Base-by-base conservation (phyloP, 805 yeast genomes). In the Nakazawaea siamensis region DNA sequence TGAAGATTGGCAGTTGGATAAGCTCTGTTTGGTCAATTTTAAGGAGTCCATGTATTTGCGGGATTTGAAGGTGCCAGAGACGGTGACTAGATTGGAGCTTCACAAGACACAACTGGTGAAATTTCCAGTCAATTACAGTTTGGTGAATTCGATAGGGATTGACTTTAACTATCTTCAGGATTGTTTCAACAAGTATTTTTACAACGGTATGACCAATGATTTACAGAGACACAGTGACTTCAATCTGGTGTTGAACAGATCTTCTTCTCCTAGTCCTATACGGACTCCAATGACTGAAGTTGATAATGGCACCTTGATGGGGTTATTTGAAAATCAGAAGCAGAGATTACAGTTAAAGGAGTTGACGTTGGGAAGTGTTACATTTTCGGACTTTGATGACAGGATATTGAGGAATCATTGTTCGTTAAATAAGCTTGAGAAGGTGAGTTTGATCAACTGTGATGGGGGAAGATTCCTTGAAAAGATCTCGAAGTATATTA, bases 101-200 rank as follows among this genome's bases (percentile, higher is more conserved):
- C 36, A 39, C 19, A 40, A 41, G 26, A 29, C 25, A 3, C 26
- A 19, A 20, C 38, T 33, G 6, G 33, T 33, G 2, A 16, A 11
- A 5, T 45, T 42, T 28, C 53, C 53, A 1, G 23, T 39, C 4
- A 37, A 34, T 31, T 43, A 39, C 26, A 34, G 29, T 13, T 23
- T 43, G 8, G 27, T 43, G 17, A 41, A 41, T 26, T 18, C 42
- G 4, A 33, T 43, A 16, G 46, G 44, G 17, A 31, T 43, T 16
- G 44, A 43, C 25, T 35, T 43, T 24, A 43, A 43, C 35, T 39
- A 39, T 32, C 20, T 43, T 12, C 46, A 43, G 21, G 46, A 43
- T 15, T 34, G 40, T 17, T 43, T 43, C 35, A 43, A 43, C 27
- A 43, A 43, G 25, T 43, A 41, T 34, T 43, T 43, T 18, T 37